Evolutionary conservation across 225 moss, liverwort and hornwort genomes (phyloP).

Genomic region (Physcomitrium patens): DNA sequence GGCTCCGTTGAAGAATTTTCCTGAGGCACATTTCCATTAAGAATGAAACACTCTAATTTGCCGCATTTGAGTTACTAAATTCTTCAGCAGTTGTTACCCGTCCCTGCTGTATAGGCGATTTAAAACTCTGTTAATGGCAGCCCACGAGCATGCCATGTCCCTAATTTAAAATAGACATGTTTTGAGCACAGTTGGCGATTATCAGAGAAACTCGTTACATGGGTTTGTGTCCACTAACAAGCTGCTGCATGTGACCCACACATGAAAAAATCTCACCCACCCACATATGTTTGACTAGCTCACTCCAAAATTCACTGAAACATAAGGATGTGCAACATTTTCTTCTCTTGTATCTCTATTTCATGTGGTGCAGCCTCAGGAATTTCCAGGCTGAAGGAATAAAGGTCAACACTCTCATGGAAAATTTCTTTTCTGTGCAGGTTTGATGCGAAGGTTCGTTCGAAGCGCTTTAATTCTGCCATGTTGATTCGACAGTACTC

Average conservation of each 20-base stretch:
- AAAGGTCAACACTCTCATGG: too few relatives aligned
- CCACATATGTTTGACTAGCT: too few relatives aligned
- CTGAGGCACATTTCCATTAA: slow-evolving; percentile 42
- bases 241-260: slow-evolving; percentile 38
- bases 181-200: slow-evolving; percentile 29
- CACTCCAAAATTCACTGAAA: too few relatives aligned
- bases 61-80: background rate
- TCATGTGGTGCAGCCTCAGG: too few relatives aligned
- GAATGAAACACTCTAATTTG: background rate
- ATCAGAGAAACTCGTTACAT: slow-evolving; percentile 31
- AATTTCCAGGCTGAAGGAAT: too few relatives aligned
- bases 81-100: background rate
- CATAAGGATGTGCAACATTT: too few relatives aligned
- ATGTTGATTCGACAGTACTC: too few relatives aligned
- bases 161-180: background rate
- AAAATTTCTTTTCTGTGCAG: too few relatives aligned
- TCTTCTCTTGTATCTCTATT: too few relatives aligned
- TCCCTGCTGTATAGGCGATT: background rate
- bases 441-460: too few relatives aligned
- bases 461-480: too few relatives aligned
- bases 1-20: slow-evolving; percentile 31
- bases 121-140: background rate
- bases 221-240: slow-evolving; percentile 40
- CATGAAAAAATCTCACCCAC: slow-evolving; percentile 23
- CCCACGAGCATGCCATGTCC: background rate